Conservation (phyloP, 768 basidiomycete species). For the Xanthoconium stramineum region DNA sequence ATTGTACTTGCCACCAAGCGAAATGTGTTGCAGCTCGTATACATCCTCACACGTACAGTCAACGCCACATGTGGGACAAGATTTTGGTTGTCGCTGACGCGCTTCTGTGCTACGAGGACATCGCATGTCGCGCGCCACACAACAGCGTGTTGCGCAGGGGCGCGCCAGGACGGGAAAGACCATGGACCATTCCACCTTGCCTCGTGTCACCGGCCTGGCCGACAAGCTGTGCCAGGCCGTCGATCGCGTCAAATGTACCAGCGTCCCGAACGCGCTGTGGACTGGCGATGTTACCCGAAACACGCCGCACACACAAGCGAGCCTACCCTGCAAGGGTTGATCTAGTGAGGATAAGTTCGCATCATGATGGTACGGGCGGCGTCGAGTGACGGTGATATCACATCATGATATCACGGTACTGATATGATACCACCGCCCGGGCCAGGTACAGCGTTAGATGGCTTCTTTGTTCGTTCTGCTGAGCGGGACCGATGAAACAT, state of each 20-base stretch:
- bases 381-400: not conserved
- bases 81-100: not conserved
- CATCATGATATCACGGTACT: too few relatives aligned
- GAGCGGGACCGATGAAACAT: not conserved
- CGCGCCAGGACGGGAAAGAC: not conserved
- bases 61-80: not conserved
- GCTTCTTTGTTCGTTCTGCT: too few relatives aligned
- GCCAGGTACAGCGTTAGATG: not conserved
- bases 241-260: not conserved
- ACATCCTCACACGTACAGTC: not conserved
- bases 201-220: not conserved
- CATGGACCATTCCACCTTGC: not conserved
- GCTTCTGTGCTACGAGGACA: too few relatives aligned
- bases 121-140: constrained; percentile 4
- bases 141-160: not conserved
- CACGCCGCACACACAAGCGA: too few relatives aligned
- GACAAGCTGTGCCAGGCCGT: not conserved
- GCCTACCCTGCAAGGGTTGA: not conserved
- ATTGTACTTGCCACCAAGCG: not conserved
- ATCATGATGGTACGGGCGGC: not conserved
- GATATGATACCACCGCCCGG: too few relatives aligned
- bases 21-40: not conserved
- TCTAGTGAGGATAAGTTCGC: not conserved
- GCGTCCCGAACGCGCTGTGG: not conserved
- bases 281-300: not conserved